Conservation (phyloP, 495 filamentous ascomycete species). For the Xylaria longipes region DNA sequence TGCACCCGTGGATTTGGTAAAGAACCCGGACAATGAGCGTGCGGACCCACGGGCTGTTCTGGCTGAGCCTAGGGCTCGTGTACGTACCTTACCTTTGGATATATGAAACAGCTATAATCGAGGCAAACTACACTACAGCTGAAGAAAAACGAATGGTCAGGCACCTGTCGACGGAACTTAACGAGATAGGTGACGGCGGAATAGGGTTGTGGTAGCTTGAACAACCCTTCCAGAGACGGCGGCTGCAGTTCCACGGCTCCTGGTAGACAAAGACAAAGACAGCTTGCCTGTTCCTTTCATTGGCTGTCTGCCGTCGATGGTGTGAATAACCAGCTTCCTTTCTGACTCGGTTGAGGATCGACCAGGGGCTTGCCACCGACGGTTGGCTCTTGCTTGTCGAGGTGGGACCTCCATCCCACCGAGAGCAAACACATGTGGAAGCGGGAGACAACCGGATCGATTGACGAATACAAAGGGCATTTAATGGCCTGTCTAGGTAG, state of each 20-base stretch:
- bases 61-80: background rate
- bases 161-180: background rate
- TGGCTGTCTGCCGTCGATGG: slow-evolving; percentile 32
- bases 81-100: background rate
- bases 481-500: background rate
- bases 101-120: slow-evolving; percentile 11
- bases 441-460: slow-evolving; percentile 1
- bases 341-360: slow-evolving; percentile 44
- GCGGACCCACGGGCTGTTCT: slow-evolving; percentile 3
- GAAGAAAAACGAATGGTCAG: slow-evolving; percentile 3
- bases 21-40: slow-evolving; percentile 3
- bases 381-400: slow-evolving; percentile 31
- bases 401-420: slow-evolving; percentile 27
- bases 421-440: slow-evolving; percentile 10
- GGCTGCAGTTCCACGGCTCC: slow-evolving; percentile 14
- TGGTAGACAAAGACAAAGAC: slow-evolving; percentile 32
- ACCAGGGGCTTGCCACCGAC: slow-evolving; percentile 24
- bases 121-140: slow-evolving; percentile 21
- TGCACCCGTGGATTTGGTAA: background rate
- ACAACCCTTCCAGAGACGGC: background rate
- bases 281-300: slow-evolving; percentile 27
- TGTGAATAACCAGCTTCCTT: slow-evolving; percentile 35
- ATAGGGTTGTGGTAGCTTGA: background rate
- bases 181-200: background rate
- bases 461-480: slow-evolving; percentile 3